Evolutionary conservation across 148 eudicot species (phyloP), one percentile per base, ranked within the genome.

Genomic region (Arctostaphylos glauca): DNA sequence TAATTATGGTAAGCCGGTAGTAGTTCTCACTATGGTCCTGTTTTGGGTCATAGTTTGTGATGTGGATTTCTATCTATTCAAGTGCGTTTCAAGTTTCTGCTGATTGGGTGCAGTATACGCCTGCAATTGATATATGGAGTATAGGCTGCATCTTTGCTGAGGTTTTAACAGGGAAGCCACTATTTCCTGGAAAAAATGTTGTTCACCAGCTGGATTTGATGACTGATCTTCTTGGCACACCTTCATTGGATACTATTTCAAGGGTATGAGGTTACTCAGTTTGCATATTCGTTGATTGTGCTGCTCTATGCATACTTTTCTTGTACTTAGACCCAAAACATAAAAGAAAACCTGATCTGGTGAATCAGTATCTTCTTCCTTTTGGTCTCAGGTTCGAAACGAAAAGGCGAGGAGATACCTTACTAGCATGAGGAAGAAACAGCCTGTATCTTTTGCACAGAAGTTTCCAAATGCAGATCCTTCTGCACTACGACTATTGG

Each of bases 131-230:
- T 80, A 88, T 91, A 81, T 91, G 93, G 93, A 88, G 93, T 70
- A 91, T 91, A 77, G 93, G 93, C 81, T 91, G 93, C 87, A 91
- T 91, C 70, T 91, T 91, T 85, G 93, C 93, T 18, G 93, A 91
- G 87, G 91, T 91, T 71, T 81, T 91, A 82, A 89, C 89, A 23
- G 91, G 93, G 84, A 91, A 88, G 76, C 93, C 93, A 43, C 84
- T 91, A 55, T 91, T 91, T 77, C 93, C 93, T 64, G 93, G 93
- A 59, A 91, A 91, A 87, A 91, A 87, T 84, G 91, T 91, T 44
- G 91, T 88, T 84, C 93, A 91, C 78, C 93, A 91, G 85, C 86
- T 91, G 81, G 93, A 91, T 86, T 78, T 91, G 87, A 91, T 89
- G 82, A 91, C 93, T 9, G 93, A 91, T 85, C 84, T 91, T 82